A percentile compares a stretch with the other conserved stretches of the same genome.
Conservation (phyloP, 352 stramenopile genomes). For the Peronospora destructor region DNA sequence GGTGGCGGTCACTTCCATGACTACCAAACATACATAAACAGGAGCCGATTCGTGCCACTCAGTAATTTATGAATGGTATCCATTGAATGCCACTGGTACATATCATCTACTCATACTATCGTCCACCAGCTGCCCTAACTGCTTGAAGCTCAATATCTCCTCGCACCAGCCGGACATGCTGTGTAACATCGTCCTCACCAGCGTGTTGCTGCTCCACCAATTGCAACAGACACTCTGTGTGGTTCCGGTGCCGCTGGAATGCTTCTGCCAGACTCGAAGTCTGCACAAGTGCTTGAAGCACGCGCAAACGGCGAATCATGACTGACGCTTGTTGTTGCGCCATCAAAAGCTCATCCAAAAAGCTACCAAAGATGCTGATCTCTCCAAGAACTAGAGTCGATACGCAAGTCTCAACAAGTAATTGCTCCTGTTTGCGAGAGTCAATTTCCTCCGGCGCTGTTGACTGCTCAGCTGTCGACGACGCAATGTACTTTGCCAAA, state of each 20-base stretch:
- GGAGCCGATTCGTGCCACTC: no score
- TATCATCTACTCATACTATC: slow-evolving; percentile 21
- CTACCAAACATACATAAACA: slow-evolving; percentile 2
- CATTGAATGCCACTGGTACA: slow-evolving; percentile 7
- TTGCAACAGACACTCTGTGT: slow-evolving; percentile 23
- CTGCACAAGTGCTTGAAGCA: slow-evolving; percentile 47
- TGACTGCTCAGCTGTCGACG: slow-evolving; percentile 7
- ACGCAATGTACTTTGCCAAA: slow-evolving; percentile 12
- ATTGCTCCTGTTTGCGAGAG: slow-evolving; percentile 18
- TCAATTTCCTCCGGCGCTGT: slow-evolving; percentile 15
- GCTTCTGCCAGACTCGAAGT: slow-evolving; percentile 28
- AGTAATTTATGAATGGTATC: not conserved
- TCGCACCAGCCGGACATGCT: slow-evolving; percentile 43
- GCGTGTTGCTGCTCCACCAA: slow-evolving; percentile 22
- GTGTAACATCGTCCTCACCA: slow-evolving; percentile 31
- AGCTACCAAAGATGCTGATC: slow-evolving; percentile 19
- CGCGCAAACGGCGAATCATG: slow-evolving; percentile 22
- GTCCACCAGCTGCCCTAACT: slow-evolving; percentile 22
- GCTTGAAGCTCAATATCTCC: slow-evolving; percentile 56
- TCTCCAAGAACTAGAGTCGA: slow-evolving; percentile 26
- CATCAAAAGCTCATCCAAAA: slow-evolving; percentile 24
- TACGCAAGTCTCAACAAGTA: slow-evolving; percentile 24
- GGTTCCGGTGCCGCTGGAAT: slow-evolving; percentile 34
- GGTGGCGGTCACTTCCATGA: not conserved
- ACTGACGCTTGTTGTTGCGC: slow-evolving; percentile 6